phyloP scores from a whole-genome alignment of 1,139 yeast species.

The Suhomyces terraborum region DNA sequence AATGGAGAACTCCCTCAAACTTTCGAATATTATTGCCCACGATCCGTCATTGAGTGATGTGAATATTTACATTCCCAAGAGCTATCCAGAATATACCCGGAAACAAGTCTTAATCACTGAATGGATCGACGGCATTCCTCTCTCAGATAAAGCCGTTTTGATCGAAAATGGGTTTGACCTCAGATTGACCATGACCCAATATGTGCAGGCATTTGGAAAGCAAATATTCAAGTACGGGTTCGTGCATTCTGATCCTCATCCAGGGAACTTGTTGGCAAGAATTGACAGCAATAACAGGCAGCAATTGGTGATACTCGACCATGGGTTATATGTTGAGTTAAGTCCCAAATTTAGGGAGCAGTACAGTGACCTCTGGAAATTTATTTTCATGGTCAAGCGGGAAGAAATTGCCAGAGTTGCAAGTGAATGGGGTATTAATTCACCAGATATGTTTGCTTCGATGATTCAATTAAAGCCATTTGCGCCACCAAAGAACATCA shows the following conservation, averaged over 20 bases:
- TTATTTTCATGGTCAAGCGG: slow-evolving; percentile 55
- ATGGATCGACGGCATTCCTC: slow-evolving; percentile 73
- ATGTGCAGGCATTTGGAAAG: slow-evolving; percentile 58
- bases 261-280: slow-evolving; percentile 70
- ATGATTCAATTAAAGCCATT: slow-evolving; percentile 55
- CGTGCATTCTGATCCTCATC: slow-evolving; percentile 83
- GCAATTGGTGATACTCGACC: slow-evolving; percentile 71
- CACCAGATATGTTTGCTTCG: slow-evolving; percentile 64
- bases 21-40: slow-evolving; percentile 22
- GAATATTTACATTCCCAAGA: slow-evolving; percentile 51
- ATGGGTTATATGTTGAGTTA: slow-evolving; percentile 67
- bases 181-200: slow-evolving; percentile 49
- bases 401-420: slow-evolving; percentile 53
- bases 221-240: slow-evolving; percentile 77
- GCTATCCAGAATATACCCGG: slow-evolving; percentile 48
- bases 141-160: slow-evolving; percentile 49
- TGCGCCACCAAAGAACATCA: slow-evolving; percentile 11
- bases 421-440: slow-evolving; percentile 69
- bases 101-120: slow-evolving; percentile 62
- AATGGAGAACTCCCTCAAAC: slow-evolving; percentile 47
- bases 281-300: slow-evolving; percentile 42
- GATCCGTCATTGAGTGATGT: slow-evolving; percentile 27
- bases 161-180: slow-evolving; percentile 44
- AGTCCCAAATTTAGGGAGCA: slow-evolving; percentile 53
- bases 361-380: slow-evolving; percentile 66